Conservation (phyloP, 140 eudicot species). For the Anethum foeniculum region DNA sequence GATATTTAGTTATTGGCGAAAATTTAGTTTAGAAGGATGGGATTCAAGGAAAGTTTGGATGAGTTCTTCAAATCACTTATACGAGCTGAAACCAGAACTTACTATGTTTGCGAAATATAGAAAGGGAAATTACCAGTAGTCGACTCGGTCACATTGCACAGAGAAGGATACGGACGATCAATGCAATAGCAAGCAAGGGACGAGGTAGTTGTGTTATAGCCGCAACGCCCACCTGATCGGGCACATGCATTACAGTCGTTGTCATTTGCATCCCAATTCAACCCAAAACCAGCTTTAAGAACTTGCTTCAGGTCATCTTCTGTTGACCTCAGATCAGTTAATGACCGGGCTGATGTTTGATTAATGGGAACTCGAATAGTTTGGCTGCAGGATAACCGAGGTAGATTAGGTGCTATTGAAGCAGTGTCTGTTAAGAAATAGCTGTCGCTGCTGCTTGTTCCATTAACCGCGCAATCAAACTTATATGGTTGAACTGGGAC, state of each 20-base stretch:
- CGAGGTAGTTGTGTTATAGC: slow-evolving; percentile 17
- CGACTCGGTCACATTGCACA: neutral
- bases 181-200: slow-evolving; percentile 39
- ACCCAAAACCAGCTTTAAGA: slow-evolving; percentile 35
- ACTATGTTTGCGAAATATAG: neutral
- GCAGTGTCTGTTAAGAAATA: neutral
- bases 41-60: too few relatives aligned
- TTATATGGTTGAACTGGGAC: neutral
- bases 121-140: neutral
- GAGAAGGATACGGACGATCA: neutral
- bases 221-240: slow-evolving; percentile 38
- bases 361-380: slow-evolving; percentile 33
- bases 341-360: slow-evolving; percentile 8
- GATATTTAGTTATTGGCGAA: too few relatives aligned
- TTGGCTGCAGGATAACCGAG: neutral
- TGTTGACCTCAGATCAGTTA: slow-evolving; percentile 1
- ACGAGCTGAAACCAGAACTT: too few relatives aligned
- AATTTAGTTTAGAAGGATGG: too few relatives aligned
- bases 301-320: slow-evolving; percentile 13
- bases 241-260: slow-evolving; percentile 24
- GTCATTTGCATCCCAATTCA: slow-evolving; percentile 33
- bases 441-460: neutral
- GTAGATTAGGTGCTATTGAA: neutral
- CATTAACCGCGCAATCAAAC: slow-evolving; percentile 23
- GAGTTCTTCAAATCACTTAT: too few relatives aligned